Evolutionary conservation across 129 eudicot genomes (phyloP).

Genomic region (Dittrichia graveolens): DNA sequence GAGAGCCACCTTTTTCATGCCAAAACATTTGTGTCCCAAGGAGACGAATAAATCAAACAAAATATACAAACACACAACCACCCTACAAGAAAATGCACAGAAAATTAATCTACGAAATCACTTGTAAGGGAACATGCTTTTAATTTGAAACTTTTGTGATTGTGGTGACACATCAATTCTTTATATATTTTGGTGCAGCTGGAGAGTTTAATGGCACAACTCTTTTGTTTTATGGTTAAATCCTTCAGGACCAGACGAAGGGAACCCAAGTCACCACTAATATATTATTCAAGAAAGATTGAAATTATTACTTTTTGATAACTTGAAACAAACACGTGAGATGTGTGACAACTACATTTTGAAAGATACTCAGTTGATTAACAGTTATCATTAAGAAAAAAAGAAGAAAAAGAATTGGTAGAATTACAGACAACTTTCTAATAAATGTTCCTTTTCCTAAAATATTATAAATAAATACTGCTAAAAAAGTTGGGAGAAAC

Average conservation of each 20-base stretch:
- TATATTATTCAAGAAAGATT: background rate
- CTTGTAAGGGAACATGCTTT: background rate
- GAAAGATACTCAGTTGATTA: background rate
- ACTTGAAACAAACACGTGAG: background rate
- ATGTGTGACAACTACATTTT: constrained; percentile 6
- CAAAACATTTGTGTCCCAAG: no score
- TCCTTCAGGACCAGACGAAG: background rate
- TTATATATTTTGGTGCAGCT: background rate
- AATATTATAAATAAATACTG: no score
- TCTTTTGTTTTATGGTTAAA: background rate
- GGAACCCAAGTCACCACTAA: background rate
- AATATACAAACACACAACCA: constrained; percentile 5
- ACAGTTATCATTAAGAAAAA: background rate
- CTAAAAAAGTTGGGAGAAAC: no score
- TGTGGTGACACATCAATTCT: background rate
- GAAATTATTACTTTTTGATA: background rate
- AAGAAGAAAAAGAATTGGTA: no score
- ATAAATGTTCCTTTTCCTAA: no score
- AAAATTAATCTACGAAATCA: background rate
- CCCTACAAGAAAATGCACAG: background rate
- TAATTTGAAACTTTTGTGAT: background rate
- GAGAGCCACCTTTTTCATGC: no score
- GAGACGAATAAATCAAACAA: no score
- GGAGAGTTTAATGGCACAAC: background rate
- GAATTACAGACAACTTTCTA: no score